A percentile compares a stretch with the other conserved stretches of the same genome.
phyloP scores from a whole-genome alignment of 257 asterid genomes.

The Datura wrightii region DNA sequence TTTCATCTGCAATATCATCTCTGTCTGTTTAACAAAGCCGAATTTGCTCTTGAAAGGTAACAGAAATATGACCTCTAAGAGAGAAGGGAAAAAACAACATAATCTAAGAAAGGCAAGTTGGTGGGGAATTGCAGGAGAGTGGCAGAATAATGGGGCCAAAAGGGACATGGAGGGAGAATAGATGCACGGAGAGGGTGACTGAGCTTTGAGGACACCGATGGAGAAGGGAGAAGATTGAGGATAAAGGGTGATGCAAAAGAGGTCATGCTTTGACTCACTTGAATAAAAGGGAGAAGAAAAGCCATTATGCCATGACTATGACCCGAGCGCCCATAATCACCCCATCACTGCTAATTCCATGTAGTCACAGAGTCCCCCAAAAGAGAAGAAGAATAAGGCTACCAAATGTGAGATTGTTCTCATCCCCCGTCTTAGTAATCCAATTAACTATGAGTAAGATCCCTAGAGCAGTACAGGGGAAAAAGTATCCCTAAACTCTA shows the following conservation, averaged over 20 bases:
- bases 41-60: background rate
- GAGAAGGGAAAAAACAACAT: background rate
- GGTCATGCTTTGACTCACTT: background rate
- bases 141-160: background rate
- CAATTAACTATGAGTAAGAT: background rate
- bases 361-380: background rate
- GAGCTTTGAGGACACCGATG: background rate
- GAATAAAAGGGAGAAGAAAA: background rate
- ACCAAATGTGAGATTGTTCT: background rate
- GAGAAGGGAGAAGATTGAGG: background rate
- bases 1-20: background rate
- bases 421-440: background rate
- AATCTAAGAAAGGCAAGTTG: background rate
- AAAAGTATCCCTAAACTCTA: background rate
- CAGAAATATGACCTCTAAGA: background rate
- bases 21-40: background rate
- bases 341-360: background rate
- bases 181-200: background rate
- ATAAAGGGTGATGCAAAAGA: background rate
- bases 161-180: background rate
- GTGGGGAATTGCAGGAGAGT: background rate
- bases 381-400: background rate
- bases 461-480: background rate
- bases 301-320: background rate
- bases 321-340: background rate